Base-by-base conservation (phyloP, 805 yeast species). In the Kazachstania taianensis region DNA sequence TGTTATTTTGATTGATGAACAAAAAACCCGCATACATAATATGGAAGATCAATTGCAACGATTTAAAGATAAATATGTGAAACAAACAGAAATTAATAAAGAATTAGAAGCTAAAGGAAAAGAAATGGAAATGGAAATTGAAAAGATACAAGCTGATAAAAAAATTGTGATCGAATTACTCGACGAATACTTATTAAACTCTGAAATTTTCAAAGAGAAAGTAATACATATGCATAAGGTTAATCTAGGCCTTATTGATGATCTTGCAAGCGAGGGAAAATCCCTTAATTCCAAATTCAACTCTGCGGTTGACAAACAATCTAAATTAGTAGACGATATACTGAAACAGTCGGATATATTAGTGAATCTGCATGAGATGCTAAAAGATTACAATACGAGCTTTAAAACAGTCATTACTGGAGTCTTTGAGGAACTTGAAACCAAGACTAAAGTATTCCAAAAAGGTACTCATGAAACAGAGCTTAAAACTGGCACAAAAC, bases 1-100 rank as follows among this genome's bases (percentile, higher is more conserved):
- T 26, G 59, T 65, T 16, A 63, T 71, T 5, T 57, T 66, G 37
- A 62, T 69, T 10, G 73, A 65, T 20, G 80, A 74, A 39, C 73
- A 70, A 42, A 66, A 69, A 37, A 53, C 67, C 4, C 62, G 65
- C 38, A 57, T 72, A 7, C 66, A 63, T 27, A 66, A 68, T 2
- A 56, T 72, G 41, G 75, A 72, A 35, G 66, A 65, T 19, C 75
- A 70, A 44, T 57, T 69, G 18, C 59, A 53, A 32, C 57, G 57
- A 19, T 52, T 66, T 29, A 64, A 71, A 36, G 57, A 51, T 5
- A 64, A 65, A 30, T 58, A 57, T 39, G 73, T 69, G 20, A 51
- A 48, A 20, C 63, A 61, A 33, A 42, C 55, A 31, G 49, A 48
- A 18, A 41, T 53, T 12, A 46, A 56, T 20, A 48, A 47, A 36